Evolutionary conservation across 768 basidiomycete genomes (phyloP).

Genomic region (Calocybe gangraenosa): DNA sequence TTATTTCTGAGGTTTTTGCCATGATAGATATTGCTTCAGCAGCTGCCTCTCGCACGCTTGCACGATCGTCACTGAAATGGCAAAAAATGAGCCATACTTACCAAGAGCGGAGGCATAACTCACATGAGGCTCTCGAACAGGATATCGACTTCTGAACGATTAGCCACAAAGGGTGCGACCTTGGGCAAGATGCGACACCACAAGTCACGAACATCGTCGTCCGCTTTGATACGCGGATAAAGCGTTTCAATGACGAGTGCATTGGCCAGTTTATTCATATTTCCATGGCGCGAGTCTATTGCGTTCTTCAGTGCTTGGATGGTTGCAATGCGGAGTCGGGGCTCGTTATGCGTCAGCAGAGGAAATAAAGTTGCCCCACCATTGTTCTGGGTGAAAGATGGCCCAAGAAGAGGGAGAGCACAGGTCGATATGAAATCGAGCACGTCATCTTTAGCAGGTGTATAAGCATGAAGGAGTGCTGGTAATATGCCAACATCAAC

Average conservation of each 20-base stretch:
- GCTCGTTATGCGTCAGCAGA: constrained; percentile 12
- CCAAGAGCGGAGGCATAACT: not conserved
- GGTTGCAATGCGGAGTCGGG: constrained; percentile 15
- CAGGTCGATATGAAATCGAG: constrained; percentile 10
- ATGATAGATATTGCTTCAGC: constrained; percentile 11
- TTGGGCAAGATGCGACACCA: constrained; percentile 17
- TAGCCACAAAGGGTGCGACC: constrained; percentile 14
- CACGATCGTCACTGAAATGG: constrained; percentile 3
- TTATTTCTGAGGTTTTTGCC: constrained; percentile 16
- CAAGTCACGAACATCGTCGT: constrained; percentile 14
- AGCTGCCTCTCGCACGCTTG: constrained; percentile 12
- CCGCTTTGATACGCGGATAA: constrained; percentile 8
- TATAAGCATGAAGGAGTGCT: constrained; percentile 10
- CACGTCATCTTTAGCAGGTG: constrained; percentile 7
- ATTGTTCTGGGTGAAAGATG: constrained; percentile 15
- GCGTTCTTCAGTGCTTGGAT: constrained; percentile 12
- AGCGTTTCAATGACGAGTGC: constrained; percentile 12
- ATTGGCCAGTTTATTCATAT: constrained; percentile 13
- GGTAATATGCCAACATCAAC: constrained; percentile 16
- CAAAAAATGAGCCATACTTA: not conserved
- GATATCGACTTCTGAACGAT: constrained; percentile 14
- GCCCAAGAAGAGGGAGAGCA: constrained; percentile 16
- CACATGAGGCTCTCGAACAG: constrained; percentile 14
- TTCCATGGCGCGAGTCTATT: constrained; percentile 18
- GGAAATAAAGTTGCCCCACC: constrained; percentile 12